phyloP scores from a whole-genome alignment of 2,329 filamentous ascomycete species.

The Botryotinia convoluta region DNA sequence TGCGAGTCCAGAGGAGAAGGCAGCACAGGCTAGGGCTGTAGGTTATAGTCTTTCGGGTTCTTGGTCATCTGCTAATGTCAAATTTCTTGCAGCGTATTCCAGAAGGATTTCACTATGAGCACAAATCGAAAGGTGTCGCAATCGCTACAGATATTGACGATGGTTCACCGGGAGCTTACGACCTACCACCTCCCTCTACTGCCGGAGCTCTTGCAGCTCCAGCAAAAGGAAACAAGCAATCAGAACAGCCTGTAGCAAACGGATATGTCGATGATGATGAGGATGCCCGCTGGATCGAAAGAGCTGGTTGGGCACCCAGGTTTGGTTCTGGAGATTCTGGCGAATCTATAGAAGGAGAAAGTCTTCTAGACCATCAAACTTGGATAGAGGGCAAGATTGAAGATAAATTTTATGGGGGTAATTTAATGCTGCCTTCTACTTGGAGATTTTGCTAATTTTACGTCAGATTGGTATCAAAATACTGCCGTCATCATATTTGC shows the following conservation, averaged over 20 bases:
- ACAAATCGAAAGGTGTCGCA: constrained; percentile 62
- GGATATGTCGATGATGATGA: constrained; percentile 49
- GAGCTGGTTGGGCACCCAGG: constrained; percentile 83
- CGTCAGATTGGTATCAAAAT: constrained; percentile 96
- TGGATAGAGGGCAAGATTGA: constrained; percentile 80
- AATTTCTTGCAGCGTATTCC: constrained; percentile 55
- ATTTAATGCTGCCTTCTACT: constrained; percentile 30
- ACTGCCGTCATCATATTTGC: constrained; percentile 91
- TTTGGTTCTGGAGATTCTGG: constrained; percentile 66
- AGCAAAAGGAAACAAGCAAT: constrained; percentile 45
- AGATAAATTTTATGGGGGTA: constrained; percentile 87
- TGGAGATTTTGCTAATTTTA: constrained; percentile 23
- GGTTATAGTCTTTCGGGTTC: constrained; percentile 39
- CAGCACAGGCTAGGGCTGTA: constrained; percentile 73
- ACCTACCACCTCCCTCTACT: constrained; percentile 73
- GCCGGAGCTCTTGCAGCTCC: constrained; percentile 60
- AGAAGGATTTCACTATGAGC: constrained; percentile 59
- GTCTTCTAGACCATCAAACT: constrained; percentile 81
- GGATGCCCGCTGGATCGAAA: constrained; percentile 49
- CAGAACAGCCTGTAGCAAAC: constrained; percentile 47
- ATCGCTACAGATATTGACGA: constrained; percentile 79
- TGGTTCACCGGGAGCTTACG: constrained; percentile 65
- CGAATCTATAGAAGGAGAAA: constrained; percentile 54
- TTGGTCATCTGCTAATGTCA: constrained; percentile 13
- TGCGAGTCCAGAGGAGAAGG: constrained; percentile 80